These are phyloP conservation scores for Naegleria lovaniensis DNA, from an alignment of 208 protist species.

Conservation along the genomic window DNA sequence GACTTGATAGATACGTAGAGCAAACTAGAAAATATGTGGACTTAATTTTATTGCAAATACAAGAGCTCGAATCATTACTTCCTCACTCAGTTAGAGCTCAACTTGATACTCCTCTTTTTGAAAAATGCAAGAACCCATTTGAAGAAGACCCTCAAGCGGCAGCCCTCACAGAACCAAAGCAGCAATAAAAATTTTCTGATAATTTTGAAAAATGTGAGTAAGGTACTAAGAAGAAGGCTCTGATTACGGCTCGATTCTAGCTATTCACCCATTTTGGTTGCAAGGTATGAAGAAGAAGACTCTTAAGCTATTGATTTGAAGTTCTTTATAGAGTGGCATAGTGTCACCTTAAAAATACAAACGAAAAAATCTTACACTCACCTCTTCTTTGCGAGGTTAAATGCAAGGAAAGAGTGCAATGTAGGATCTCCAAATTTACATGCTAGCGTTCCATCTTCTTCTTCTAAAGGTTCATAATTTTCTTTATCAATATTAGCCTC, in stretches of 20 bases:
- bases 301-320: too few relatives aligned
- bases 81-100: neutral
- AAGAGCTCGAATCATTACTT: neutral
- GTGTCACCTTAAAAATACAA: neutral
- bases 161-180: neutral
- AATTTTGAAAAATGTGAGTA: neutral
- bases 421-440: neutral
- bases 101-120: neutral
- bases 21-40: neutral
- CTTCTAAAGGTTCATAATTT: slow-evolving; percentile 10
- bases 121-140: neutral
- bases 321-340: too few relatives aligned
- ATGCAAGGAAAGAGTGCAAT: neutral
- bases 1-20: neutral
- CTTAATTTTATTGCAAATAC: neutral
- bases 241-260: too few relatives aligned
- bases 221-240: too few relatives aligned
- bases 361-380: neutral
- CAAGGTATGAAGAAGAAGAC: too few relatives aligned
- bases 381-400: neutral
- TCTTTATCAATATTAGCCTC: neutral
- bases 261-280: too few relatives aligned
- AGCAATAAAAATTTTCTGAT: neutral
- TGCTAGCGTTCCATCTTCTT: neutral
- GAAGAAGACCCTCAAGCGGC: neutral